Conservation (phyloP, 805 yeast genomes). For the Nakazawaea siamensis region DNA sequence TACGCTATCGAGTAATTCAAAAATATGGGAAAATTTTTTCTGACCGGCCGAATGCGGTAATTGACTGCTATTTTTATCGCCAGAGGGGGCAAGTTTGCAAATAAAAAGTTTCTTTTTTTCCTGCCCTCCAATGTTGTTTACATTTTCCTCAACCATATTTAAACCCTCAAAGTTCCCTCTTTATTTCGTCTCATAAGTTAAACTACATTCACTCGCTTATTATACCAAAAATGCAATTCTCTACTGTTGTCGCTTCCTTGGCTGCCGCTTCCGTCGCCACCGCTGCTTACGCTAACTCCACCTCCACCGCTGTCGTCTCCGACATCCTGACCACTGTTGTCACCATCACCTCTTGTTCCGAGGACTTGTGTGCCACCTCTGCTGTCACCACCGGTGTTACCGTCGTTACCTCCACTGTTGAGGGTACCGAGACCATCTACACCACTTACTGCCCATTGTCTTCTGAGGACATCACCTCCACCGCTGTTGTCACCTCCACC, state of each 20-base stretch:
- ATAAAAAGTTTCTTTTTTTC: no score
- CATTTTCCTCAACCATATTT: no score
- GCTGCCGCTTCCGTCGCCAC: slow-evolving; percentile 15
- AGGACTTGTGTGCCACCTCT: slow-evolving; percentile 14
- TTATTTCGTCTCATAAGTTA: not conserved
- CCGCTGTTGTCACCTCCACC: slow-evolving; percentile 8
- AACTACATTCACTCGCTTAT: slow-evolving; percentile 12
- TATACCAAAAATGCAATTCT: slow-evolving; percentile 28
- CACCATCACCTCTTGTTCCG: slow-evolving; percentile 17
- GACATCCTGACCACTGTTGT: slow-evolving; percentile 11
- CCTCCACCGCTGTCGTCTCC: slow-evolving; percentile 17
- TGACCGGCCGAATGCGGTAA: no score
- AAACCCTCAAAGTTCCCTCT: not conserved
- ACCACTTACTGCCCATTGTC: slow-evolving; percentile 21
- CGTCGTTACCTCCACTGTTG: slow-evolving; percentile 16
- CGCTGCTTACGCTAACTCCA: slow-evolving; percentile 21
- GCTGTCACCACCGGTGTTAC: slow-evolving; percentile 20
- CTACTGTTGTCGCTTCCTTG: slow-evolving; percentile 26
- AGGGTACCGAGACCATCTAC: slow-evolving; percentile 16
- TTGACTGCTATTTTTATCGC: no score
- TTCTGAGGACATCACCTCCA: slow-evolving; percentile 3
- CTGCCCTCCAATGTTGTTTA: no score
- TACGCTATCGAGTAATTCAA: no score
- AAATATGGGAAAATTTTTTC: no score
- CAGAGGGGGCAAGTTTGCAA: no score